These are phyloP conservation scores for Ceratocystis eucalypticola DNA, from an alignment of 2,329 filamentous ascomycete species.

Conservation along the genomic window DNA sequence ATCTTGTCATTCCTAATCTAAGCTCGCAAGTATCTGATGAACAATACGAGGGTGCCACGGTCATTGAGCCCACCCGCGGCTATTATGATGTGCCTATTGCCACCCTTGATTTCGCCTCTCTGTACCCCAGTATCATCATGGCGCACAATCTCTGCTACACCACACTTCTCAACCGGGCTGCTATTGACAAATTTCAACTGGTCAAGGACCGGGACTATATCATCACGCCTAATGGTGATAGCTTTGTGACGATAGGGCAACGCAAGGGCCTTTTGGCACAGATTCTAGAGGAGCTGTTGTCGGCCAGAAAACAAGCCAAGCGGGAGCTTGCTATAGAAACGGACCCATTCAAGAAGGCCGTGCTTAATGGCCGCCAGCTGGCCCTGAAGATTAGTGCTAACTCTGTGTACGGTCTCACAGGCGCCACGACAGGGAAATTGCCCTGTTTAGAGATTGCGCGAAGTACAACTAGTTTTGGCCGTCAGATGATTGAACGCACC, in stretches of 20 bases:
- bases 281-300: conserved; percentile 84
- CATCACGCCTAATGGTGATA: conserved; percentile 83
- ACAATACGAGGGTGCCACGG: conserved; percentile 93
- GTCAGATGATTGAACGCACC: conserved; percentile 97
- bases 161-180: conserved; percentile 65
- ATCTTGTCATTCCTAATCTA: conserved; percentile 85
- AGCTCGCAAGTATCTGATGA: conserved; percentile 59
- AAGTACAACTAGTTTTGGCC: conserved; percentile 91
- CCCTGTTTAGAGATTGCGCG: conserved; percentile 91
- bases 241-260: conserved; percentile 77
- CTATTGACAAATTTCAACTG: conserved; percentile 60
- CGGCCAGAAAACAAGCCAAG: conserved; percentile 91
- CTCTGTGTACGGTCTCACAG: conserved; percentile 93
- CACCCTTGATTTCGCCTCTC: conserved; percentile 94
- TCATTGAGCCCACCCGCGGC: conserved; percentile 85
- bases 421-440: conserved; percentile 88
- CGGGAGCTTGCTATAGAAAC: conserved; percentile 77
- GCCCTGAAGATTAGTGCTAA: conserved; percentile 95
- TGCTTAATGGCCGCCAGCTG: conserved; percentile 90
- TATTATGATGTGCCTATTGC: conserved; percentile 94
- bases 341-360: conserved; percentile 94
- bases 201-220: conserved; percentile 92
- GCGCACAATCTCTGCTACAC: conserved; percentile 98
- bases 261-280: conserved; percentile 86
- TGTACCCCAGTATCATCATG: conserved; percentile 98